A percentile compares a stretch with the other conserved stretches of the same genome.
These are phyloP conservation scores for Elymus sibiricus DNA, from an alignment of 176 grass and related monocot genomes.

Conservation along the genomic window DNA sequence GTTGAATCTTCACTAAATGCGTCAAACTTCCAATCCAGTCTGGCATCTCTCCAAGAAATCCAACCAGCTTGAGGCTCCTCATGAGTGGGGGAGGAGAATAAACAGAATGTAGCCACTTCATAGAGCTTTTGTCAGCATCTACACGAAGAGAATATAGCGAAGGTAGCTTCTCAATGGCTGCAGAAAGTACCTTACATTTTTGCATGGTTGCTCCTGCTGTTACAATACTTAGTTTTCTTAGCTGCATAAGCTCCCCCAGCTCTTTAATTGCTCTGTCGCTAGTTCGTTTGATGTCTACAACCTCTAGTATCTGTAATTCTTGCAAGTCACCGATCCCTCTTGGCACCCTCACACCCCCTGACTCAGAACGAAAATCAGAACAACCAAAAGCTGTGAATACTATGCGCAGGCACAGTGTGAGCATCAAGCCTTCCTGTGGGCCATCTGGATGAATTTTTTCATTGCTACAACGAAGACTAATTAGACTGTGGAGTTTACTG, in stretches of 20 bases:
- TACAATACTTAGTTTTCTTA: background rate
- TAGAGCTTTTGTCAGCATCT: rapidly evolving
- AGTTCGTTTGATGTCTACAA: background rate
- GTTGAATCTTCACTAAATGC: background rate
- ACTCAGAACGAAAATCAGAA: no score
- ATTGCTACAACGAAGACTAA: background rate
- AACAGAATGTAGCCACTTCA: background rate
- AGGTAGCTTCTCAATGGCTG: background rate
- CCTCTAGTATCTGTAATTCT: constrained; percentile 1
- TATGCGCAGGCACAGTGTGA: no score
- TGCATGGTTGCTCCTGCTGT: background rate
- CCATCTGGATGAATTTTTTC: background rate
- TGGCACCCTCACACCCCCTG: background rate
- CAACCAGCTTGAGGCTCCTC: background rate
- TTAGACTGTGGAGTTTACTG: background rate
- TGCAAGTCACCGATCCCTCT: background rate
- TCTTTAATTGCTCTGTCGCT: background rate
- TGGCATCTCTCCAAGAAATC: background rate
- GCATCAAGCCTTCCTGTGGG: background rate
- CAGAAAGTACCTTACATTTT: background rate
- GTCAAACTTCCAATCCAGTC: background rate
- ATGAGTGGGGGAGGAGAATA: background rate
- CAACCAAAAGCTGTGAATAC: no score
- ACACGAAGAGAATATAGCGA: background rate
- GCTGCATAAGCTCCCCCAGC: background rate